phyloP scores from a whole-genome alignment of 495 filamentous ascomycete genomes.

The Chlorociboria aeruginascens region DNA sequence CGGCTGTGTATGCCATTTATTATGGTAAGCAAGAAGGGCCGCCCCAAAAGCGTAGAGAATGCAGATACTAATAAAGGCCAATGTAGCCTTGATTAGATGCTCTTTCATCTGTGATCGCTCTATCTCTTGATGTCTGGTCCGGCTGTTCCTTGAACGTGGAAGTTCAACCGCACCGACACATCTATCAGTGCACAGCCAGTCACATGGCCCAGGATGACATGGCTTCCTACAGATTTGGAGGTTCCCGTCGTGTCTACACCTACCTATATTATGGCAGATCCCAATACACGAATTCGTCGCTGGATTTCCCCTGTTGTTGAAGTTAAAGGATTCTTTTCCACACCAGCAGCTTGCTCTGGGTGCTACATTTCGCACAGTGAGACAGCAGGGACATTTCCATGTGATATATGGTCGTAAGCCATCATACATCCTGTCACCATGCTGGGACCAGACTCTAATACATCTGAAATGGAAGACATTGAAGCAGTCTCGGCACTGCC shows the following conservation, averaged over 20 bases:
- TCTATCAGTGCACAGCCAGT: not conserved
- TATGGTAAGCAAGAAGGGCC: not conserved
- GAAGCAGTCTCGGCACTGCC: conserved; percentile 3
- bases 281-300: not conserved
- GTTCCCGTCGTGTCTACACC: not conserved
- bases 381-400: conserved; percentile 9
- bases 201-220: conserved; percentile 8
- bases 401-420: not conserved
- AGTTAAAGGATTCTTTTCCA: not conserved
- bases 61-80: not conserved
- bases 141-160: too few relatives aligned
- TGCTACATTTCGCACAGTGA: not conserved
- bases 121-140: not conserved
- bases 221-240: not conserved
- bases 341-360: conserved; percentile 1
- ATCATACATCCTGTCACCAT: not conserved
- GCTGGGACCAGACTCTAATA: not conserved
- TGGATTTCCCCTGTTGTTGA: not conserved
- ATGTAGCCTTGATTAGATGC: not conserved
- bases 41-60: not conserved
- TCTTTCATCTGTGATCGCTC: not conserved
- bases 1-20: conserved; percentile 2
- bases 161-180: not conserved
- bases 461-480: conserved; percentile 7
- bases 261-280: not conserved